Base-by-base conservation (phyloP, 768 basidiomycete genomes). In the Leucocoprinus leucothites region DNA sequence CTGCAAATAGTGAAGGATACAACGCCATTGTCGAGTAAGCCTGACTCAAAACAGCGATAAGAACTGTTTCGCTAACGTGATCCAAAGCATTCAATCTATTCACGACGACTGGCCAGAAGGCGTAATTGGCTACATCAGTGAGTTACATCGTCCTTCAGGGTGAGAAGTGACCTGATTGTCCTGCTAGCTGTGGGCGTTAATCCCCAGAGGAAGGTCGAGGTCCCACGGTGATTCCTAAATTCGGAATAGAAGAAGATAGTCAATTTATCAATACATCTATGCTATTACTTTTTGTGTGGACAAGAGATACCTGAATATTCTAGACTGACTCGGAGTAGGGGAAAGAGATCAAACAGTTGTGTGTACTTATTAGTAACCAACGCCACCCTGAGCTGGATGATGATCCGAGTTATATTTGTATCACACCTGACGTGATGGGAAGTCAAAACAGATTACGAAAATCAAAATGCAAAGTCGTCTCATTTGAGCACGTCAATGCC, bases 81-180 rank as follows among this genome's bases (percentile, higher is more conserved):
- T n/a, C 9, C 44, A 66, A 51, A 58, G 68, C 55, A 61, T 67
- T 34, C 60, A 62, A 38, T 57, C 58, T 6, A 67, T 67, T 22
- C 51, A 66, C 16, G 67, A 68, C 38, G 65, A 69, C 48, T 68
- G 66, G 68, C 66, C 68, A 16, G 64, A 67, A 45, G 66, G 67
- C 51, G 49, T 63, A 31, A 55, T 64, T 41, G 67, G 65, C 11
- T 64, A 66, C 45, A 65, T 67, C 61, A 68, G 64, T 65, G 24
- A 51, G 64, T 50, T 4, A 3, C 38, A 11, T 9, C 16, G 28
- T 57, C 13, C 3, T 36, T 2, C 9, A 14, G 22, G 13, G 13
- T 19, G 25, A 45, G 48, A 21, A n/a, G 21, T 9, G 31, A 36
- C 13, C 16, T 49, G 31, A 35, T 5, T 31, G 8, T 19, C 42